These are phyloP conservation scores for Cercophora sp. DNA, from an alignment of 495 filamentous ascomycete genomes.

Conservation along the genomic window DNA sequence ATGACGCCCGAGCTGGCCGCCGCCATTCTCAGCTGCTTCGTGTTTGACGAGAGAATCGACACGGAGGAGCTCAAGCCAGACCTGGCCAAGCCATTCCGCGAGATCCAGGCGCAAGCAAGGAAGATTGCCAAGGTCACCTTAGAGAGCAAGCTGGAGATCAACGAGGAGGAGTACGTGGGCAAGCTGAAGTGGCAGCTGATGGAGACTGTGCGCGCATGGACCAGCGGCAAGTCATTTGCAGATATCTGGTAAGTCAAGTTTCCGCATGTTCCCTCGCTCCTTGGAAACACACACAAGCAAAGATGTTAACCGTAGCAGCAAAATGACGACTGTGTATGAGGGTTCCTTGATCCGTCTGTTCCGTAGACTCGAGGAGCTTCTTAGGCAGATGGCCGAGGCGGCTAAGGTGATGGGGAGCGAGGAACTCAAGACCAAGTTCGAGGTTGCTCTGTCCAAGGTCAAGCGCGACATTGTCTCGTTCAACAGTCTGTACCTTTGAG, in stretches of 20 bases:
- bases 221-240: constrained; percentile 86
- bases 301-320: constrained; percentile 51
- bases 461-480: constrained; percentile 89
- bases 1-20: constrained; percentile 82
- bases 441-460: constrained; percentile 75
- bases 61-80: constrained; percentile 73
- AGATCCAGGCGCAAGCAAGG: constrained; percentile 79
- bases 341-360: constrained; percentile 94
- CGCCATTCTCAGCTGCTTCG: constrained; percentile 82
- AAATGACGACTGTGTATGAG: constrained; percentile 98
- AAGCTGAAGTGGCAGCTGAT: constrained; percentile 90
- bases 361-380: constrained; percentile 86
- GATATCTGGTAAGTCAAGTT: constrained; percentile 76
- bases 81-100: constrained; percentile 75
- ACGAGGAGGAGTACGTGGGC: constrained; percentile 87
- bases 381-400: constrained; percentile 97
- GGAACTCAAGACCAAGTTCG: constrained; percentile 87
- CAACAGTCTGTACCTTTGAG: constrained; percentile 82
- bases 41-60: constrained; percentile 91
- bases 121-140: constrained; percentile 86
- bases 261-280: too few relatives aligned
- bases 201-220: constrained; percentile 93
- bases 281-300: too few relatives aligned
- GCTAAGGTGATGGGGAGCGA: constrained; percentile 97
- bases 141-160: constrained; percentile 85